Percentiles rank a stretch among this genome's conserved stretches.
Conservation (phyloP, 2,329 filamentous ascomycete genomes). For the Ramularia collo-cygni region DNA sequence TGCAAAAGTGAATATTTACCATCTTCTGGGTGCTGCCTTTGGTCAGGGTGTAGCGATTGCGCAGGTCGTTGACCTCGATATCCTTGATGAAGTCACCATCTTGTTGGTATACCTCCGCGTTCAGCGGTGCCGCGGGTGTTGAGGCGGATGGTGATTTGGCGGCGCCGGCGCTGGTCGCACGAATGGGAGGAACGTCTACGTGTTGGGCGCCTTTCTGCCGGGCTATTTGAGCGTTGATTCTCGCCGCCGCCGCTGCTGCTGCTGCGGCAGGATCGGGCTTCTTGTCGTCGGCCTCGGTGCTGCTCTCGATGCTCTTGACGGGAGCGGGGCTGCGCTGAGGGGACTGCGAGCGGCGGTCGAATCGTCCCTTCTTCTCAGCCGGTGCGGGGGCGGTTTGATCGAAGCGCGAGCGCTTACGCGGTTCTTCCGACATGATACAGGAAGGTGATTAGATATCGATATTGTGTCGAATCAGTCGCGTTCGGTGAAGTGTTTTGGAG, state of each 20-base stretch:
- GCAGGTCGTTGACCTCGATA: constrained; percentile 96
- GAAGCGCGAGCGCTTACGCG: constrained; percentile 72
- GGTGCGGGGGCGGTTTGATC: constrained; percentile 83
- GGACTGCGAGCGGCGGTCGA: constrained; percentile 86
- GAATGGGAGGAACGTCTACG: constrained; percentile 79
- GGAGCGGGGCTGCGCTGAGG: constrained; percentile 70
- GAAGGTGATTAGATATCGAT: no score
- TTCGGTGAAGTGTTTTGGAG: no score
- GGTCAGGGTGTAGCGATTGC: constrained; percentile 93
- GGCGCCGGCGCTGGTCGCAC: constrained; percentile 46
- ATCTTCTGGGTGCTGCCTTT: constrained; percentile 98
- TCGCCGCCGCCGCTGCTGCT: constrained; percentile 68
- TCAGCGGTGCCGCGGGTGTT: constrained; percentile 53
- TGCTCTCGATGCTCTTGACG: constrained; percentile 51
- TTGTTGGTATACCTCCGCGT: constrained; percentile 85
- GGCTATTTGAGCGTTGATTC: constrained; percentile 43
- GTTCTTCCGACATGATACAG: constrained; percentile 64
- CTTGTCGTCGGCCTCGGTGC: constrained; percentile 11
- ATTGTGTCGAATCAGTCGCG: no score
- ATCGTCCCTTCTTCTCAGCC: constrained; percentile 59
- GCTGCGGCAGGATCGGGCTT: constrained; percentile 45
- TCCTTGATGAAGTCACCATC: constrained; percentile 98
- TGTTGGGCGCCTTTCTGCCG: constrained; percentile 81
- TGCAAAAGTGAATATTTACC: constrained; percentile 74
- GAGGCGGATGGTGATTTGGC: constrained; percentile 48